Base-by-base conservation (phyloP, 345 rosid genomes). In the Isatis tinctoria region DNA sequence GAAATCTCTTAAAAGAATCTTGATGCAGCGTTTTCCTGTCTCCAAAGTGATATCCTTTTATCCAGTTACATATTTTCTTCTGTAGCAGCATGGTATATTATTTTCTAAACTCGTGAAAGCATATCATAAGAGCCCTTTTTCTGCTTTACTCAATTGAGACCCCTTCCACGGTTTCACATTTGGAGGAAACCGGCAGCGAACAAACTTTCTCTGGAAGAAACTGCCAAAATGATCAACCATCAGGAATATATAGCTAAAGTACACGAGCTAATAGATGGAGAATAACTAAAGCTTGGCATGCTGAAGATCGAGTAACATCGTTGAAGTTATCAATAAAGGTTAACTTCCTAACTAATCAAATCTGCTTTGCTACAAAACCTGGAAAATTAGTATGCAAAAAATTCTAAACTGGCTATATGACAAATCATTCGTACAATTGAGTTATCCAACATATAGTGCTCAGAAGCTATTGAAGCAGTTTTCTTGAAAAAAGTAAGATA, bases 301-400 rank as follows among this genome's bases (percentile, higher is more conserved):
- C 57, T 69, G 94, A 84, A 72, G 97, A 91, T 81, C 94, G 94
- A 56, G 92, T 88, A n/a, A 82, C 87, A 32, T 81, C 97, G 33
- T 83, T 93, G 80, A 93, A 87, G 78, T 81, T 93, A 49, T 85
- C 92, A 39, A 88, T 91, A 73, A 85, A 93, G 97, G 97, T 91
- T 64, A 41, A 44, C 11, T 65, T 60, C 4, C 14, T 54, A 39
- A 44, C 64, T 65, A 16, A 40, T 65, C 17, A 59, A 66, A 28
- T 63, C 37, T 37, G n/a, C 8, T 79, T 59, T 54, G 65, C 53
- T 44, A 17, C 60, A 35, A 74, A 17, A 22, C 20, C 62, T 68
- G 65, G 53, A 37, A n/a, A 36, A 16, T 13, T 27, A 8, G 51
- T 59, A 5, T 48, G 65, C 57, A 59, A 48, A 36, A 45, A 54